Conservation (phyloP, 352 stramenopile genomes). For the Hyaloperonospora arabidopsidis region DNA sequence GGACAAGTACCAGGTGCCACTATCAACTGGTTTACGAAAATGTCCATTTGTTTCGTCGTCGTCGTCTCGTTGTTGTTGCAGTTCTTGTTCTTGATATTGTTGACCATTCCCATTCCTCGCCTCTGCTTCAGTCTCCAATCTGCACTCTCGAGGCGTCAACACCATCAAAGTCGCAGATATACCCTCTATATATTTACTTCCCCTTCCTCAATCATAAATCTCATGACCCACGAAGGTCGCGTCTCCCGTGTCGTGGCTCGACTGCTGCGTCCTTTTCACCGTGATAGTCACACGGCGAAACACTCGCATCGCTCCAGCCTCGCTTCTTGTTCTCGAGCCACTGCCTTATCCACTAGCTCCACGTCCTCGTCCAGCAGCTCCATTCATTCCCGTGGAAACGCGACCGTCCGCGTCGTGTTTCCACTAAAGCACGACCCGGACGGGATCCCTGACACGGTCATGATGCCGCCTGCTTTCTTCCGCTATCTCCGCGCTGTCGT, state of each 20-base stretch:
- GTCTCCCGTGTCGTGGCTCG: conserved; percentile 35
- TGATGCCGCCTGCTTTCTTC: conserved; percentile 34
- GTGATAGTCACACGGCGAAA: conserved; percentile 13
- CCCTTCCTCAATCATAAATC: not conserved
- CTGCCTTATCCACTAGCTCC: conserved; percentile 20
- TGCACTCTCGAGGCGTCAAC: conserved; percentile 1
- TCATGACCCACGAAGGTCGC: conserved; percentile 29
- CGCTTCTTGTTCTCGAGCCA: too few relatives aligned
- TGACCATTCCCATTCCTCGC: too few relatives aligned
- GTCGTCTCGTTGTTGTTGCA: too few relatives aligned
- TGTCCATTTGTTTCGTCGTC: too few relatives aligned
- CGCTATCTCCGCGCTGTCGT: conserved; percentile 26
- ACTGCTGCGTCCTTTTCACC: conserved; percentile 37
- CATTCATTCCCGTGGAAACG: conserved; percentile 7
- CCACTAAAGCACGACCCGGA: conserved; percentile 14
- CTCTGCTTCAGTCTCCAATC: conserved; percentile 18
- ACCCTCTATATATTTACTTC: too few relatives aligned
- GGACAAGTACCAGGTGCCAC: too few relatives aligned
- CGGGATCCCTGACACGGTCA: conserved; percentile 17
- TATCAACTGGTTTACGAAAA: too few relatives aligned
- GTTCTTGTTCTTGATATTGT: conserved; percentile 1
- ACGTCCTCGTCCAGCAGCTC: too few relatives aligned
- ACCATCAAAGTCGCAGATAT: too few relatives aligned
- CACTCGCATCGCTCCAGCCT: too few relatives aligned
- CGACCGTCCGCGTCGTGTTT: conserved; percentile 14